These are phyloP conservation scores for Ogataea pignaliae DNA, from an alignment of 805 yeast genomes.

Conservation along the genomic window DNA sequence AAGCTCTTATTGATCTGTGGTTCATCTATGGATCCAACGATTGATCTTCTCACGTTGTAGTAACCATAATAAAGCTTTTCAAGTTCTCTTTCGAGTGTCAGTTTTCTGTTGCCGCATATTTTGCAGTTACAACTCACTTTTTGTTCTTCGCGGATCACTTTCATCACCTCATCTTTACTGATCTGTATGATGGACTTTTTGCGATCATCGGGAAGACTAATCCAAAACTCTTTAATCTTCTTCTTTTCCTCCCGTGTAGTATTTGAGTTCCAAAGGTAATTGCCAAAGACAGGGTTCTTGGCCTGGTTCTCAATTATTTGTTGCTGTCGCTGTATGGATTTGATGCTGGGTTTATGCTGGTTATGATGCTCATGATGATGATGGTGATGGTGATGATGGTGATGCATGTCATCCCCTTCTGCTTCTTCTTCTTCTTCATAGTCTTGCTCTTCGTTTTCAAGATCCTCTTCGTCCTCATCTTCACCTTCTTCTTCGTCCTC, in stretches of 20 bases:
- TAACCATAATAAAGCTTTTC: constrained; percentile 68
- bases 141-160: constrained; percentile 57
- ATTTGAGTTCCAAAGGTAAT: constrained; percentile 29
- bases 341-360: background rate
- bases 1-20: constrained; percentile 26
- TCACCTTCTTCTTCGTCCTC: constrained; percentile 6
- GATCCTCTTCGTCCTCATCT: constrained; percentile 9
- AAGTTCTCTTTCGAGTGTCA: constrained; percentile 70
- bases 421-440: constrained; percentile 10
- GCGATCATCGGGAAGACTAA: constrained; percentile 52
- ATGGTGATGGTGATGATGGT: constrained; percentile 13
- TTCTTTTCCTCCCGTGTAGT: constrained; percentile 45
- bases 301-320: constrained; percentile 16
- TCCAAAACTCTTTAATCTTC: constrained; percentile 60
- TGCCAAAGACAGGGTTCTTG: constrained; percentile 18
- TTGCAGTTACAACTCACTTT: constrained; percentile 62
- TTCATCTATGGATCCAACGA: constrained; percentile 34
- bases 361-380: constrained; percentile 6
- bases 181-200: constrained; percentile 59
- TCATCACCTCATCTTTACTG: constrained; percentile 65
- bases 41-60: constrained; percentile 40
- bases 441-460: constrained; percentile 5
- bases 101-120: constrained; percentile 71
- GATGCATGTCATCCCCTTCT: constrained; percentile 10
- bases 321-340: constrained; percentile 15